phyloP scores from a whole-genome alignment of 345 rosid species.

The Salix suchowensis region DNA sequence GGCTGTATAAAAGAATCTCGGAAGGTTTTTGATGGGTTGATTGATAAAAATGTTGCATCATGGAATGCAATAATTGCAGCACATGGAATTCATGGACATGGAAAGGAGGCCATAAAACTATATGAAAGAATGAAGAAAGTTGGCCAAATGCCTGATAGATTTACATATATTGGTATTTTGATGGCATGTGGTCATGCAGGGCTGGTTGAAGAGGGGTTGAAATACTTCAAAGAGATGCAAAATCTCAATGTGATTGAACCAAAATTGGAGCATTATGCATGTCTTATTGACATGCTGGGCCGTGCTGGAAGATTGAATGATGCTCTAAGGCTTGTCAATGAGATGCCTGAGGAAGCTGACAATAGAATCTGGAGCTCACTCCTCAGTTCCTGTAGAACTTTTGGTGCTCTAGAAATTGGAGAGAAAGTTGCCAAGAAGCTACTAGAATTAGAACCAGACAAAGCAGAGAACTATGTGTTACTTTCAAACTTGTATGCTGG shows the following conservation, averaged over 20 bases:
- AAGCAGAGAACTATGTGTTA: conserved; percentile 52
- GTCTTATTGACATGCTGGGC: conserved; percentile 69
- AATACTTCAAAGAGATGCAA: conserved; percentile 45
- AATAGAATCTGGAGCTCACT: conserved; percentile 58
- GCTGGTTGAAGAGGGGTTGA: conserved; percentile 49
- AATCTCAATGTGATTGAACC: conserved; percentile 34
- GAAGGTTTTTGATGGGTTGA: conserved; percentile 5
- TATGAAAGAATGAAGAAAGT: conserved; percentile 13
- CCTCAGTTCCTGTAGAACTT: conserved; percentile 58
- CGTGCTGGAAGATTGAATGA: conserved; percentile 51
- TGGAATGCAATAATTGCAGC: conserved; percentile 23
- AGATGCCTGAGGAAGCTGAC: conserved; percentile 63
- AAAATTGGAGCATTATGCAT: conserved; percentile 61
- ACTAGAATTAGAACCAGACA: conserved; percentile 47
- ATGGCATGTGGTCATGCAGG: conserved; percentile 61
- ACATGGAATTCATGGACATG: conserved; percentile 18
- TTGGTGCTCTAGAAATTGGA: conserved; percentile 42
- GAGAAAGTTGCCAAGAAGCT: conserved; percentile 50
- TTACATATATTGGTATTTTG: conserved; percentile 56
- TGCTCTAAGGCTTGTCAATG: conserved; percentile 40
- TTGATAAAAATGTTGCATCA: conserved; percentile 4
- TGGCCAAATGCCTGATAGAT: conserved; percentile 45
- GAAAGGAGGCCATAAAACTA: conserved; percentile 8
- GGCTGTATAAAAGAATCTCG: conserved; percentile 21
- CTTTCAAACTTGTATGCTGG: conserved; percentile 64